Evolutionary conservation across 768 basidiomycete species (phyloP).

Genomic region (Suillus plorans): DNA sequence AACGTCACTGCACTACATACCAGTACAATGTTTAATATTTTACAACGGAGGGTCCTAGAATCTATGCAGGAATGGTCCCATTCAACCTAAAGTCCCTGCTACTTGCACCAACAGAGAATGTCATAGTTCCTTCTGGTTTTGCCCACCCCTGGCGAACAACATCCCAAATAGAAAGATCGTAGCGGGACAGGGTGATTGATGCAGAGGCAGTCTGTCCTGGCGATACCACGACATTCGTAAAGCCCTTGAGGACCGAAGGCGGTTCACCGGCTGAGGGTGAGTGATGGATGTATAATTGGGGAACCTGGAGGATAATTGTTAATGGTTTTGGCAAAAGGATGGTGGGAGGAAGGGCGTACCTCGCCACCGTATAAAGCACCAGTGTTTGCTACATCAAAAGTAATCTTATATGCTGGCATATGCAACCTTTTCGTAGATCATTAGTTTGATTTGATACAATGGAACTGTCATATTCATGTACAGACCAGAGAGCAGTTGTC

Average conservation of each 20-base stretch:
- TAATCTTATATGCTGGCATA: constrained; percentile 58
- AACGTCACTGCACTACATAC: neutral
- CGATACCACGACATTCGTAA: constrained; percentile 53
- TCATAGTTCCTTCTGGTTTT: constrained; percentile 61
- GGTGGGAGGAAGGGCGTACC: constrained; percentile 20
- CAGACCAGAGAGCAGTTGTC: constrained; percentile 59
- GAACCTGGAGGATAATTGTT: constrained; percentile 41
- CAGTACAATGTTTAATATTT: neutral
- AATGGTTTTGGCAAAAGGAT: neutral
- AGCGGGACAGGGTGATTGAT: constrained; percentile 60
- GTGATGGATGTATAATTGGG: constrained; percentile 76
- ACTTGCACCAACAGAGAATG: constrained; percentile 66
- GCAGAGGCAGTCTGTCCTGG: constrained; percentile 48
- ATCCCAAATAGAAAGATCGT: constrained; percentile 80
- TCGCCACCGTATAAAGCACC: constrained; percentile 66
- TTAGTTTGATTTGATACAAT: constrained; percentile 7
- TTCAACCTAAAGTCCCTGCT: constrained; percentile 59
- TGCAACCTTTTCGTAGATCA: constrained; percentile 50
- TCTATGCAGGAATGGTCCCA: constrained; percentile 35
- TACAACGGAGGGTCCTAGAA: neutral
- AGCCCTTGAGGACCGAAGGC: constrained; percentile 69
- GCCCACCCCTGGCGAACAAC: constrained; percentile 71
- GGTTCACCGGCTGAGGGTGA: constrained; percentile 65
- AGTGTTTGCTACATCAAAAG: constrained; percentile 65
- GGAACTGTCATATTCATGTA: neutral